Evolutionary conservation across 2,329 filamentous ascomycete species (phyloP).

Genomic region (Microsporum audouinii): DNA sequence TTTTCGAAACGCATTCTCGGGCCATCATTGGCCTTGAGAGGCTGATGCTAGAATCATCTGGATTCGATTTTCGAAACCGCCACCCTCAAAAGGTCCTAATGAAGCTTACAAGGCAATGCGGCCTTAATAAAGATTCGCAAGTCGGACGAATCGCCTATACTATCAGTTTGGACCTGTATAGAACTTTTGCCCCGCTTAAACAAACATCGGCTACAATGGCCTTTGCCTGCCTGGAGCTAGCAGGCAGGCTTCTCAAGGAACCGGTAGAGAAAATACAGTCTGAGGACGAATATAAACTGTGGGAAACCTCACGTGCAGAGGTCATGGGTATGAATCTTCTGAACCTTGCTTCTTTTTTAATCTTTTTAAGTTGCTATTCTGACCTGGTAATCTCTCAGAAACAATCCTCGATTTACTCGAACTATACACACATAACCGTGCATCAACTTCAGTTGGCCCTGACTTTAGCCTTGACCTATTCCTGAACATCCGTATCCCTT

Average conservation of each 20-base stretch:
- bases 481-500: conserved; percentile 71
- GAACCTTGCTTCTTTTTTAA: conserved; percentile 1
- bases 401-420: conserved; percentile 84
- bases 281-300: conserved; percentile 40
- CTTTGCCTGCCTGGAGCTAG: conserved; percentile 69
- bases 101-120: conserved; percentile 59
- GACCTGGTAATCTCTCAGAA: conserved; percentile 41
- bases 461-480: conserved; percentile 64
- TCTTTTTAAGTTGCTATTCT: conserved; percentile 21
- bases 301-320: conserved; percentile 36
- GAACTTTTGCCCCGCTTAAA: conserved; percentile 86
- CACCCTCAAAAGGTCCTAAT: conserved; percentile 76
- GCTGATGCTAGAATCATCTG: conserved; percentile 80
- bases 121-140: conserved; percentile 35
- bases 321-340: conserved; percentile 34
- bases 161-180: conserved; percentile 80
- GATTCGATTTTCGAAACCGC: conserved; percentile 85
- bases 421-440: conserved; percentile 75
- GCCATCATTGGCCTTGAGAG: conserved; percentile 82
- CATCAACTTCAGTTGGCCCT: conserved; percentile 61
- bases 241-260: conserved; percentile 54
- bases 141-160: conserved; percentile 54
- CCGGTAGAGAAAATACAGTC: conserved; percentile 42
- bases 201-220: conserved; percentile 78
- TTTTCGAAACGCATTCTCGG: conserved; percentile 68